Conservation (phyloP, 2,329 filamentous ascomycete species). For the Lanzia echinophila region DNA sequence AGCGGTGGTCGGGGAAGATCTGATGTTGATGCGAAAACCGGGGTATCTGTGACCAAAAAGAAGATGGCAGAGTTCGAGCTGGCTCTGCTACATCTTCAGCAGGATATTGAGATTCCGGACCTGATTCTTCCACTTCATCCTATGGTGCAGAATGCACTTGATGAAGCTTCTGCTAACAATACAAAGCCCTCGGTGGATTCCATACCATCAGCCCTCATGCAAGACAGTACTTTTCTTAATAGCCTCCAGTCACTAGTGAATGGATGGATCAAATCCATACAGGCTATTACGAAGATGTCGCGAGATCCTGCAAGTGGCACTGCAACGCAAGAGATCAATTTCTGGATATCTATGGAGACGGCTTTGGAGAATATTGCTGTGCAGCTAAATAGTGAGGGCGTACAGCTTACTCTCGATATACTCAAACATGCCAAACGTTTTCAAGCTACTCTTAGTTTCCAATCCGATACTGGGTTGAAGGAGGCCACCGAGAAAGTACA, state of each 20-base stretch:
- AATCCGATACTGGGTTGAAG: slow-evolving; percentile 89
- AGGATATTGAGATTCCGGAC: slow-evolving; percentile 96
- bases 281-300: slow-evolving; percentile 89
- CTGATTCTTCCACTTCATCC: slow-evolving; percentile 82
- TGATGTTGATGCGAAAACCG: slow-evolving; percentile 86
- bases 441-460: slow-evolving; percentile 94
- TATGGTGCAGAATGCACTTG: slow-evolving; percentile 76
- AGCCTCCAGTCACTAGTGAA: slow-evolving; percentile 90
- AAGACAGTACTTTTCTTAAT: slow-evolving; percentile 89
- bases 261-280: slow-evolving; percentile 97
- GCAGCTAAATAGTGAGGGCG: slow-evolving; percentile 82
- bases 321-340: slow-evolving; percentile 96
- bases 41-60: slow-evolving; percentile 96
- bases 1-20: slow-evolving; percentile 64
- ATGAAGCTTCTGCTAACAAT: slow-evolving; percentile 63
- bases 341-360: slow-evolving; percentile 96
- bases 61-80: slow-evolving; percentile 91
- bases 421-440: slow-evolving; percentile 96
- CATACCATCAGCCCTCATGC: slow-evolving; percentile 67
- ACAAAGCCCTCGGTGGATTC: slow-evolving; percentile 69
- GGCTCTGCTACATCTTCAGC: slow-evolving; percentile 83
- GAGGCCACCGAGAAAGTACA: slow-evolving; percentile 94
- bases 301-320: slow-evolving; percentile 71
- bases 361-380: slow-evolving; percentile 86
- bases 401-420: slow-evolving; percentile 86